Conservation (phyloP, 352 stramenopile species). For the Globisporangium alternatum region DNA sequence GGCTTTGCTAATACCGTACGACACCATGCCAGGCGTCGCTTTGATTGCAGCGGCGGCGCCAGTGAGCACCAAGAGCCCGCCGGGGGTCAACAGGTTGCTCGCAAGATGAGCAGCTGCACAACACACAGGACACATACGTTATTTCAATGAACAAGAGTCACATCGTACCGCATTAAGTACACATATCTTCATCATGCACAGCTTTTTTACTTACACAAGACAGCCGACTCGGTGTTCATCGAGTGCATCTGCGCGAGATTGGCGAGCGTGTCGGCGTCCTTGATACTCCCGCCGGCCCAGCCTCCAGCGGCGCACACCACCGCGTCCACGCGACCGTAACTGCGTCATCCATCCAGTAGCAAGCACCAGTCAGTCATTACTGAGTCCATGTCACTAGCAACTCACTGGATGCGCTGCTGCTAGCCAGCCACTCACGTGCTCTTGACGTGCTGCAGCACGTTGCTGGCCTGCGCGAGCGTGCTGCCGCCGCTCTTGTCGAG, state of each 20-base stretch:
- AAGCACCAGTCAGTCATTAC: conserved; percentile 10
- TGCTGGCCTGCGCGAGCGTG: conserved; percentile 47
- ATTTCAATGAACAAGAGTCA: background rate
- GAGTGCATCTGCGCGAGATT: conserved; percentile 69
- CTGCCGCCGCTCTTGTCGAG: conserved; percentile 32
- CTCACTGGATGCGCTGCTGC: background rate
- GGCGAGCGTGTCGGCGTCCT: conserved; percentile 51
- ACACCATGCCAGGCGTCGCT: conserved; percentile 80
- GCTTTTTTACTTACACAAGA: conserved; percentile 17
- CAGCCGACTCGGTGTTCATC: conserved; percentile 80
- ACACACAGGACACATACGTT: conserved; percentile 9
- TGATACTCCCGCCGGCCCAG: conserved; percentile 78
- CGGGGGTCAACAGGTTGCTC: conserved; percentile 51
- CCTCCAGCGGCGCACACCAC: conserved; percentile 80
- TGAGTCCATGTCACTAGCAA: background rate
- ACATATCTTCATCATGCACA: background rate
- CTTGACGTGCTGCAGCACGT: conserved; percentile 51
- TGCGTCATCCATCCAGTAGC: conserved; percentile 14
- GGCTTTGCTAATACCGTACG: conserved; percentile 87
- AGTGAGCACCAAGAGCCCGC: conserved; percentile 80
- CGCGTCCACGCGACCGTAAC: conserved; percentile 60
- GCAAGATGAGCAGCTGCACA: conserved; percentile 74
- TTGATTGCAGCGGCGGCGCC: conserved; percentile 76
- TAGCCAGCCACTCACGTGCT: conserved; percentile 26
- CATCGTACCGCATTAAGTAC: background rate